phyloP scores from a whole-genome alignment of 2,329 filamentous ascomycete genomes.

The Didymella pomorum region DNA sequence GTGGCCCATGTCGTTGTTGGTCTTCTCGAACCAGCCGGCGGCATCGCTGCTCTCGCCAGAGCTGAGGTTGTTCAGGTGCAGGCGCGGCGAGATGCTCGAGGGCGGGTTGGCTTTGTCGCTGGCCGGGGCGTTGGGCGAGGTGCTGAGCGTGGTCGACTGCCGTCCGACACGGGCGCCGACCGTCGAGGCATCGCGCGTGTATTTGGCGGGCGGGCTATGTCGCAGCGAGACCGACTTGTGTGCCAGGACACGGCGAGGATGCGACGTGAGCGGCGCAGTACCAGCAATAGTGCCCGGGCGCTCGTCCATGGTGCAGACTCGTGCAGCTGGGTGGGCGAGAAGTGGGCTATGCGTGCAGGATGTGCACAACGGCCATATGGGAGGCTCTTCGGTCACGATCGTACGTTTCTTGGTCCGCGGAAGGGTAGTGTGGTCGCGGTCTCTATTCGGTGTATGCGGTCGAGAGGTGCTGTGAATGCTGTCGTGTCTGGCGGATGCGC shows the following conservation, averaged over 20 bases:
- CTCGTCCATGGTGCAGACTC: background rate
- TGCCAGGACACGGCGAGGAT: slow-evolving; percentile 55
- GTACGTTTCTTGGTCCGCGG: background rate
- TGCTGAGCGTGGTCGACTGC: slow-evolving; percentile 26
- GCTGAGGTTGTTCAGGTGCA: slow-evolving; percentile 50
- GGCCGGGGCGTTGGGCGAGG: slow-evolving; percentile 36
- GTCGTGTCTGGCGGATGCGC: background rate
- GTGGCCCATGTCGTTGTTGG: slow-evolving; percentile 57
- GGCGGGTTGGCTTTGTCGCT: slow-evolving; percentile 52
- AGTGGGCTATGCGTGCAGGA: slow-evolving; percentile 20
- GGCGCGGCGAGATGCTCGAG: slow-evolving; percentile 50
- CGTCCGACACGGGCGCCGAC: background rate
- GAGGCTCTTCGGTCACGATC: slow-evolving; percentile 11
- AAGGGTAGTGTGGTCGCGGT: background rate
- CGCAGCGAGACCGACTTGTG: slow-evolving; percentile 57
- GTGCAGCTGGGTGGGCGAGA: background rate
- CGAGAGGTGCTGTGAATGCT: background rate
- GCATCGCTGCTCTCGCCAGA: slow-evolving; percentile 62
- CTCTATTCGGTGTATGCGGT: too few relatives aligned
- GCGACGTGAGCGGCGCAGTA: slow-evolving; percentile 28
- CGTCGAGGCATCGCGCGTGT: background rate
- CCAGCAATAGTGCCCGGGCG: background rate
- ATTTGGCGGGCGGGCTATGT: slow-evolving; percentile 45
- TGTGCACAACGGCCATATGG: slow-evolving; percentile 26
- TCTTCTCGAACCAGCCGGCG: slow-evolving; percentile 61